These are phyloP conservation scores for Brasilioporus rufonigricans DNA, from an alignment of 768 basidiomycete species.

Conservation along the genomic window DNA sequence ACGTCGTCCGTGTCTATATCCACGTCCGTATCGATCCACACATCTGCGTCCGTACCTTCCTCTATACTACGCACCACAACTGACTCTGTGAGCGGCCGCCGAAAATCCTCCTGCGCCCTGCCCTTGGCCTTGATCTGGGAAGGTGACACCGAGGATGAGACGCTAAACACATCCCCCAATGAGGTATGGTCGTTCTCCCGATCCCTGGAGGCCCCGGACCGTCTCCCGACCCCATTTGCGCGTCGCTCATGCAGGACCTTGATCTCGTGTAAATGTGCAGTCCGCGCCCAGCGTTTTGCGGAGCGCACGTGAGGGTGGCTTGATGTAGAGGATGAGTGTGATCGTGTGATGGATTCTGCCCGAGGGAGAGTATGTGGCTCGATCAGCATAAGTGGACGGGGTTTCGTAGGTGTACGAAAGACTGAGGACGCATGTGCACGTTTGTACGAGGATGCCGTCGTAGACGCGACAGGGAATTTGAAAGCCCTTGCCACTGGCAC, in stretches of 20 bases:
- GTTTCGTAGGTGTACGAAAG: slow-evolving; percentile 25
- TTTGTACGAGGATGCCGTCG: slow-evolving; percentile 7
- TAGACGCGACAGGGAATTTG: neutral
- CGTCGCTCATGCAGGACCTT: slow-evolving; percentile 22
- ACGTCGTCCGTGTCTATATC: slow-evolving; percentile 29
- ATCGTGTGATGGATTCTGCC: slow-evolving; percentile 17
- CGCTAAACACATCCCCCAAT: slow-evolving; percentile 19
- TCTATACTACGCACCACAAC: slow-evolving; percentile 2
- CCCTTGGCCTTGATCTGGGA: neutral
- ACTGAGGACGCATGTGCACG: neutral
- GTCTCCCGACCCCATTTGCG: slow-evolving; percentile 9
- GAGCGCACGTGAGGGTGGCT: slow-evolving; percentile 27
- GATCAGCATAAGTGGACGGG: slow-evolving; percentile 3
- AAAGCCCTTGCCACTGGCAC: neutral
- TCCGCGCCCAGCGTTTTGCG: slow-evolving; percentile 59
- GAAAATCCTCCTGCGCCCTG: neutral
- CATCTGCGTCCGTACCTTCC: slow-evolving; percentile 25
- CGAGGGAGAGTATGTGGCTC: slow-evolving; percentile 29
- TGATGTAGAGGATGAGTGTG: slow-evolving; percentile 22
- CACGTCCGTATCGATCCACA: slow-evolving; percentile 41
- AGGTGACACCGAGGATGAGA: neutral
- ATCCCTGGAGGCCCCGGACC: slow-evolving; percentile 1
- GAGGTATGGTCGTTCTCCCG: slow-evolving; percentile 7
- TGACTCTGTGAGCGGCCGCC: slow-evolving; percentile 11
- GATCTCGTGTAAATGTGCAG: slow-evolving; percentile 69